Percentiles rank a stretch among this genome's conserved stretches.
phyloP scores from a whole-genome alignment of 257 asterid species.

The Solanum ossicruentum region DNA sequence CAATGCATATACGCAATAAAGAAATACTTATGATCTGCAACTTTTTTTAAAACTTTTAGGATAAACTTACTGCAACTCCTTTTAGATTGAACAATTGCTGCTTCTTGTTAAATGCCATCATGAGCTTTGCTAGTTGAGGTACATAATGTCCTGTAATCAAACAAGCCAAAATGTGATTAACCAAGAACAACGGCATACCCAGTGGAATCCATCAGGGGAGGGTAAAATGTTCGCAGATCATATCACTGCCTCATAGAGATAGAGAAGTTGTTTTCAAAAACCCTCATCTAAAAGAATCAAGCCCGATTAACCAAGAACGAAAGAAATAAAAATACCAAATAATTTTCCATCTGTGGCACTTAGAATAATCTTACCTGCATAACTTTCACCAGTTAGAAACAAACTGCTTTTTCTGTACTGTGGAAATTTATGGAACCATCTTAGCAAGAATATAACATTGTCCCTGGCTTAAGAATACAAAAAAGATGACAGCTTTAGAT shows the following conservation, averaged over 20 bases:
- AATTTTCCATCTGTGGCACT: background rate
- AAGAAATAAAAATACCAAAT: background rate
- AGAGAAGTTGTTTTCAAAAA: too few species aligned
- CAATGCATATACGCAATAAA: background rate
- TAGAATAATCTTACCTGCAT: conserved; percentile 35
- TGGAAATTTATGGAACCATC: conserved; percentile 54
- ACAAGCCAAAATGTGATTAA: background rate
- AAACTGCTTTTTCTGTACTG: conserved; percentile 31
- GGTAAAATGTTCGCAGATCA: too few species aligned
- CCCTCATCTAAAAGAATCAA: too few species aligned
- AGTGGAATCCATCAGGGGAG: too few species aligned
- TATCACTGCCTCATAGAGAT: too few species aligned
- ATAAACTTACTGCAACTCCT: conserved; percentile 55
- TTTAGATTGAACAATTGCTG: conserved; percentile 33
- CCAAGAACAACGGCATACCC: background rate
- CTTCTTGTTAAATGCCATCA: conserved; percentile 43
- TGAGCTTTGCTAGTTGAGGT: conserved; percentile 64
- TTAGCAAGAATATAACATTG: conserved; percentile 46
- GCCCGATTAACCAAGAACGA: background rate
- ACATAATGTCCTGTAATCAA: conserved; percentile 43
- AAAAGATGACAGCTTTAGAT: conserved; percentile 8
- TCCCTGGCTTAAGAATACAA: conserved; percentile 37
- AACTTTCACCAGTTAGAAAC: conserved; percentile 63
- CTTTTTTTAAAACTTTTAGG: background rate
- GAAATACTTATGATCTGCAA: background rate